Base-by-base conservation (phyloP, 345 rosid genomes). In the Citrus inodora region DNA sequence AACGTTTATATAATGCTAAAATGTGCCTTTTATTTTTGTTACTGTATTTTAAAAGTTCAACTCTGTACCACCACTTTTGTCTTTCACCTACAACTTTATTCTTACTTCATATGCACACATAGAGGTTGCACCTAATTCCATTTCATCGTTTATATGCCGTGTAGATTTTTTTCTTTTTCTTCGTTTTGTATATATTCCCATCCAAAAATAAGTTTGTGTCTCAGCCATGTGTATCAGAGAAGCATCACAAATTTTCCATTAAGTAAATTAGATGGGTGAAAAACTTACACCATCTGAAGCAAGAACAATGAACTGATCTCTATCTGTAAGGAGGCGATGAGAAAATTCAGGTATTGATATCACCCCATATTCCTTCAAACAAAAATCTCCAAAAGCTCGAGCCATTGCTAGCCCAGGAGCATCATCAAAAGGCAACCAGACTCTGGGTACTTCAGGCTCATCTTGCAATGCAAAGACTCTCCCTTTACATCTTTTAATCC, bases 351-450 rank as follows among this genome's bases (percentile, higher is more conserved):
- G 99, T 46, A 93, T 83, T 0, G 98, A 97, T 75, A 97, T 97
- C 51, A 97, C 99, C 61, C 99, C 99, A 59, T 97, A 97, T 73
- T 97, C 99, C 89, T 97, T 97, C 71, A 97, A 83, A 89, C 99
- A 97, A 80, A 97, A 97, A 84, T 97, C 99, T 17, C 99, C 99
- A 75, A 97, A 97, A 48, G 99, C 99, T 71, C 99, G 89, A 65
- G 99, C 99, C 98, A 97, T 97, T 77, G 99, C 99, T 46, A 97
- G 81, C 67, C 99, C 99, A n/a, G 98, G 99, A 76, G 98, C 98
- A 82, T 97, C 96, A 87, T 97, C 99, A 83, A 87, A 97, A 40
- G 99, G 99, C 87, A 97, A 81, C 99, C 99, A 97, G 30, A 97
- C 99, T 87, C 98, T 89, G 38, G 92, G 81, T 61, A 97, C 99